These are phyloP conservation scores for Eucalyptus pauciflora DNA, from an alignment of 345 rosid genomes.

Conservation along the genomic window DNA sequence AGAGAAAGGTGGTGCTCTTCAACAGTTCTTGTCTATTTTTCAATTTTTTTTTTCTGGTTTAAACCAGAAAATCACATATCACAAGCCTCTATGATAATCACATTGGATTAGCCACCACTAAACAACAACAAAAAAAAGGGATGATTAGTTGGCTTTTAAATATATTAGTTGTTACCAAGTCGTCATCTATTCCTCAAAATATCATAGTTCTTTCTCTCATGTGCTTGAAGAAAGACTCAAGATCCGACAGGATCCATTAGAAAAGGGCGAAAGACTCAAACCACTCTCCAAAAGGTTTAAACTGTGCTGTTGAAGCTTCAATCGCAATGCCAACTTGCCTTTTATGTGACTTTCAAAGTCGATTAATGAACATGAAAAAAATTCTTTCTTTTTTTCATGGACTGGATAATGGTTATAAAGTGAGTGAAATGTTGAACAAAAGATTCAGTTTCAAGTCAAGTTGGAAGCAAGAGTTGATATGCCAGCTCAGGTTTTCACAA, in stretches of 20 bases:
- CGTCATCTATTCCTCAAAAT: not conserved
- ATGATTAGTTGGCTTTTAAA: not conserved
- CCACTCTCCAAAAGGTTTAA: not conserved
- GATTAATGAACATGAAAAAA: not conserved
- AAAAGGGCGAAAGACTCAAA: not conserved
- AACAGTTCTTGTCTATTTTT: not conserved
- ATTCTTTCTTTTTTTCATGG: not conserved
- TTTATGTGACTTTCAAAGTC: not conserved
- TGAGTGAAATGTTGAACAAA: not conserved
- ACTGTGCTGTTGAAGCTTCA: not conserved
- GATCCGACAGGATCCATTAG: not conserved
- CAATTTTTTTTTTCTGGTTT: not conserved
- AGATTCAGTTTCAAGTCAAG: not conserved
- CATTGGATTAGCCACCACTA: not conserved
- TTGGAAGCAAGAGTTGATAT: not conserved
- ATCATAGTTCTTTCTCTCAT: not conserved
- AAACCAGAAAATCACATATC: not conserved
- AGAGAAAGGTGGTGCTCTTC: not conserved
- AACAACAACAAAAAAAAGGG: not conserved
- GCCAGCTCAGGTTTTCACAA: not conserved
- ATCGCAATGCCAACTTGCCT: not conserved
- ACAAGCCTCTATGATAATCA: not conserved
- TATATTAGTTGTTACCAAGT: not conserved
- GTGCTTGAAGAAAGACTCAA: not conserved
- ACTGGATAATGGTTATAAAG: not conserved